Percentiles rank a stretch among this genome's conserved stretches.
Conservation (phyloP, 352 stramenopile genomes). For the Phytophthora ohioensis region DNA sequence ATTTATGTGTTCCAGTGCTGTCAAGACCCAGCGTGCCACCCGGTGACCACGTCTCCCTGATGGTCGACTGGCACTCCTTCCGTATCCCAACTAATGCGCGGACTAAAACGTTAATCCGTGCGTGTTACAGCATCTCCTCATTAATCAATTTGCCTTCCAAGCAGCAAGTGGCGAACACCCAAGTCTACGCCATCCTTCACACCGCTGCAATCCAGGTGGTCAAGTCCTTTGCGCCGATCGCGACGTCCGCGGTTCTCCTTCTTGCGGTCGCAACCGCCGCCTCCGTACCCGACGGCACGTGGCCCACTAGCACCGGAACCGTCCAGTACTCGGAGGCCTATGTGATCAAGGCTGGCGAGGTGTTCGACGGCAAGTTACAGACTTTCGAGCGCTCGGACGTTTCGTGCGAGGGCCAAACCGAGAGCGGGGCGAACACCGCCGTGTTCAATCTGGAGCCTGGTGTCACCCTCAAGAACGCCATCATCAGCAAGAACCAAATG, state of each 20-base stretch:
- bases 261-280: conserved; percentile 8
- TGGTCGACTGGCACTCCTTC: not conserved
- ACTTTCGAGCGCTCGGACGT: conserved; percentile 62
- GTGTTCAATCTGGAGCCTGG: conserved; percentile 46
- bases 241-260: conserved; percentile 10
- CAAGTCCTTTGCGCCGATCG: conserved; percentile 15
- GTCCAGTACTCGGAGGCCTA: conserved; percentile 32
- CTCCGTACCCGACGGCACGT: conserved; percentile 24
- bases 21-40: not conserved
- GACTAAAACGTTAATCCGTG: not conserved
- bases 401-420: conserved; percentile 41
- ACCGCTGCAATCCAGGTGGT: conserved; percentile 17
- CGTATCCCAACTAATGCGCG: not conserved
- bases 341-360: conserved; percentile 42
- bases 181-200: not conserved
- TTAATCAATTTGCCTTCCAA: not conserved
- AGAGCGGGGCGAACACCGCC: conserved; percentile 23
- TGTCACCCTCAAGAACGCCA: conserved; percentile 21
- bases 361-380: conserved; percentile 44
- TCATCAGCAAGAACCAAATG: conserved; percentile 30
- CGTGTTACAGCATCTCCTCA: not conserved
- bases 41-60: not conserved
- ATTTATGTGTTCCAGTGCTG: not conserved
- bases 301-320: conserved; percentile 22
- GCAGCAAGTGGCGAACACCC: not conserved